Conservation (phyloP, 768 basidiomycete genomes). For the Kwoniella dejecticola region DNA sequence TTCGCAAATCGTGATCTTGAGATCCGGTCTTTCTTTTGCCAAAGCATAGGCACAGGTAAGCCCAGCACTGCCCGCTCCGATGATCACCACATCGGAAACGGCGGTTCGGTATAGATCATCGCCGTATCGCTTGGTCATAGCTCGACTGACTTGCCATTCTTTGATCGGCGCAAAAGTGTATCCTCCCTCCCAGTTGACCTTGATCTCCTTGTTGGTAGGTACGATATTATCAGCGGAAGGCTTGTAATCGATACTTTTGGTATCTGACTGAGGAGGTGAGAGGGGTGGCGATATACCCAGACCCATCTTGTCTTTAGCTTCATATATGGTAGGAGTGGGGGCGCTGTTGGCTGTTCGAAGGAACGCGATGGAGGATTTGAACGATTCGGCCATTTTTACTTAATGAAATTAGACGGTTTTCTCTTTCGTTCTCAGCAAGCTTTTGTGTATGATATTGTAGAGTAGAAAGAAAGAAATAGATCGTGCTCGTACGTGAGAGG, state of each 20-base stretch:
- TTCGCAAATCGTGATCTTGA: neutral
- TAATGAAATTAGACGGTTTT: neutral
- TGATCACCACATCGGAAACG: neutral
- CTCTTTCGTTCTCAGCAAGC: no score
- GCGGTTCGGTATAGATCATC: neutral
- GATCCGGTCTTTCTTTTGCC: neutral
- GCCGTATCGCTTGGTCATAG: neutral
- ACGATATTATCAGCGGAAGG: neutral
- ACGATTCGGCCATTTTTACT: neutral
- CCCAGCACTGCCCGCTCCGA: neutral
- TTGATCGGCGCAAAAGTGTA: neutral
- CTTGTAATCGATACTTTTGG: neutral
- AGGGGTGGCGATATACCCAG: neutral
- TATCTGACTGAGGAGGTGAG: neutral
- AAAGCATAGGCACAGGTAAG: neutral
- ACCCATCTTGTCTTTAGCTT: neutral
- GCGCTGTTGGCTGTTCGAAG: neutral
- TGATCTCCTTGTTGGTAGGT: neutral
- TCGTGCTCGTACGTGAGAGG: neutral
- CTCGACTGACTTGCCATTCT: conserved; percentile 1
- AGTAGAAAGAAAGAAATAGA: neutral
- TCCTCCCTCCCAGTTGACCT: neutral
- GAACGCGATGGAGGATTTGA: neutral
- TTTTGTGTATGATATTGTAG: no score
- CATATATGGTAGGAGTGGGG: neutral